phyloP scores from a whole-genome alignment of 768 basidiomycete species.

The Pulveroboletus sp. region DNA sequence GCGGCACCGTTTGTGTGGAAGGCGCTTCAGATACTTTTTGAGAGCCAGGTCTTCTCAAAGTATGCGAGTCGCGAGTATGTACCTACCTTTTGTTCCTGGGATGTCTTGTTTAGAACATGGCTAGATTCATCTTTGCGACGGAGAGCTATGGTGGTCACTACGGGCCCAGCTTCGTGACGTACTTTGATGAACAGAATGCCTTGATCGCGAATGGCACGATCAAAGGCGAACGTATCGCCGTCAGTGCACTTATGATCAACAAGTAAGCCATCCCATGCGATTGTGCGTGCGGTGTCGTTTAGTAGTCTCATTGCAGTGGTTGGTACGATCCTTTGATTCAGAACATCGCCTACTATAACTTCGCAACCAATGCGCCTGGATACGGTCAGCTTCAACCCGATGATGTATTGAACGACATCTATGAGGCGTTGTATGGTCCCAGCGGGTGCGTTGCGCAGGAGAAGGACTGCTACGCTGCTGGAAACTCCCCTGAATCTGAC shows the following conservation, averaged over 20 bases:
- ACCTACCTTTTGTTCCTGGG: not conserved
- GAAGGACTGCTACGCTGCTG: too few species aligned
- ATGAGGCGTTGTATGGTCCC: conserved; percentile 42
- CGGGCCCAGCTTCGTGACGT: too few species aligned
- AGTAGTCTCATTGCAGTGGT: conserved; percentile 37
- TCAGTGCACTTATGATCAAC: conserved; percentile 65
- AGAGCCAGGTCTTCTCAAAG: too few species aligned
- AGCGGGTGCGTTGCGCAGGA: too few species aligned
- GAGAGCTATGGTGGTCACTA: too few species aligned
- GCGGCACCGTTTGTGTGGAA: too few species aligned
- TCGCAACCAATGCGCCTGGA: conserved; percentile 60
- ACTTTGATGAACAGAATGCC: too few species aligned
- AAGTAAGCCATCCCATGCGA: conserved; percentile 36
- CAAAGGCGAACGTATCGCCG: conserved; percentile 47
- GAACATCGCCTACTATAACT: conserved; percentile 57
- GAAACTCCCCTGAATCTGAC: too few species aligned
- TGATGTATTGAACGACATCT: conserved; percentile 43
- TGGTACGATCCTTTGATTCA: conserved; percentile 69
- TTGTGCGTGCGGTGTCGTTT: not conserved
- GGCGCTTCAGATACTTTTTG: too few species aligned
- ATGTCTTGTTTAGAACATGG: not conserved
- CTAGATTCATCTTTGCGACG: too few species aligned
- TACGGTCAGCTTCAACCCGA: too few species aligned
- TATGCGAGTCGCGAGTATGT: too few species aligned
- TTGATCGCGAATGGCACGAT: conserved; percentile 42